Percentiles rank a stretch among this genome's conserved stretches.
Conservation (phyloP, 768 basidiomycete genomes). For the Trametopsis cervina region DNA sequence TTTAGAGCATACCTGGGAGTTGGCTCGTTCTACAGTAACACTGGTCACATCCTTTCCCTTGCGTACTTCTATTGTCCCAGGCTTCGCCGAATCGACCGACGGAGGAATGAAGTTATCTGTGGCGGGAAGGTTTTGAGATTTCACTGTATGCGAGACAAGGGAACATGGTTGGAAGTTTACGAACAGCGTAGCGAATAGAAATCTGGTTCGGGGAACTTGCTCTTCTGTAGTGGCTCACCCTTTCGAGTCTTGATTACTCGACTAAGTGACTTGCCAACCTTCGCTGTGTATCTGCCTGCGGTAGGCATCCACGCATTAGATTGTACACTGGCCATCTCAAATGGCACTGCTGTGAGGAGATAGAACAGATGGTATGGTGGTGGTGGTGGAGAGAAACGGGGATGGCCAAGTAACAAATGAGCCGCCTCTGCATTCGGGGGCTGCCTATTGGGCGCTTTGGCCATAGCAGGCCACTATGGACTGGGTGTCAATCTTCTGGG, state of each 20-base stretch:
- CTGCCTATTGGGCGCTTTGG: no score
- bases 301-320: slow-evolving; percentile 44
- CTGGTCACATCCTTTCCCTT: slow-evolving; percentile 43
- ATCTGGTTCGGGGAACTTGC: slow-evolving; percentile 51
- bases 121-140: no score
- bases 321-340: not conserved
- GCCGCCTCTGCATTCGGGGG: no score
- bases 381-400: not conserved
- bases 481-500: no score
- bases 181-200: slow-evolving; percentile 76
- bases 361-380: no score
- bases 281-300: slow-evolving; percentile 51
- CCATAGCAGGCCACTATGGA: no score
- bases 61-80: slow-evolving; percentile 59
- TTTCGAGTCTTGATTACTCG: slow-evolving; percentile 65
- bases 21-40: slow-evolving; percentile 60
- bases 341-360: not conserved
- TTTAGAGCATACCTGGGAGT: slow-evolving; percentile 46
- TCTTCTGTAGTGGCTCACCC: slow-evolving; percentile 35
- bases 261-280: slow-evolving; percentile 55
- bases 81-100: slow-evolving; percentile 57
- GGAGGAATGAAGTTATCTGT: slow-evolving; percentile 74
- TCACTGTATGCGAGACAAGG: no score
- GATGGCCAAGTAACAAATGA: no score
- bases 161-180: slow-evolving; percentile 17